Base-by-base conservation (phyloP, 768 basidiomycete species). In the Hygrophoropsis aurantiaca region DNA sequence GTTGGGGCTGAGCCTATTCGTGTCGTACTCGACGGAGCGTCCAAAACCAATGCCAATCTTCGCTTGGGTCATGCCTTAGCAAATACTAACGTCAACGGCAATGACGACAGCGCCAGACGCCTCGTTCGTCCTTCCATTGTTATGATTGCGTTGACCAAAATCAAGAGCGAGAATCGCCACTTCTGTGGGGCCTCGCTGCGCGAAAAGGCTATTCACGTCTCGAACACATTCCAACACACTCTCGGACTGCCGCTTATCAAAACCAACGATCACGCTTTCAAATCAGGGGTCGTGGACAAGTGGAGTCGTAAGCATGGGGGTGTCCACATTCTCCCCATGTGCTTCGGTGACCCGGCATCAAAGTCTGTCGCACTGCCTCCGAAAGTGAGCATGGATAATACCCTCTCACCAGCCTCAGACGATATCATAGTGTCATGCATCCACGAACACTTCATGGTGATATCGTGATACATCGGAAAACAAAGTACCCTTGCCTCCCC, bases 401-500 rank as follows among this genome's bases (percentile, higher is more conserved):
- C 71, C 35, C 75, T 88, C 49, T 69, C 81, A 8, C 68, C 79
- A 24, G 67, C 84, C 51, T 81, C 82, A 18, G 87, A 90, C 72
- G 88, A 90, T 60, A 73, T 82, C 59, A 79, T 90, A 62, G 84
- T 89, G 40, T 76, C 85, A 52, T 83, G 83, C 56, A 74, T 91
- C 52, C 82, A 87, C 30, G 87, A 89, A 62, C n/a, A n/a, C n/a
- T n/a, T n/a, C n/a, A n/a, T n/a, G n/a, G n/a, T 86, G 94, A 58
- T 92, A 94, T 61, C 79, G 90, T 35, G 83, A 90, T 58, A 84
- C 87, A 5, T 70, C 77, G 9, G 77, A 79, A 41, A 77, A 80
- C 56, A 84, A 80, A 65, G 72, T 75, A 42, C 64, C 67, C 8
- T 73, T 84, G 2, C 79, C 84, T 26, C 95, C 95, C 2, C 95